Evolutionary conservation across 1,284 basidiomycete genomes (phyloP), one percentile per base, ranked within the genome.

Genomic region (Caloboletus inedulis): DNA sequence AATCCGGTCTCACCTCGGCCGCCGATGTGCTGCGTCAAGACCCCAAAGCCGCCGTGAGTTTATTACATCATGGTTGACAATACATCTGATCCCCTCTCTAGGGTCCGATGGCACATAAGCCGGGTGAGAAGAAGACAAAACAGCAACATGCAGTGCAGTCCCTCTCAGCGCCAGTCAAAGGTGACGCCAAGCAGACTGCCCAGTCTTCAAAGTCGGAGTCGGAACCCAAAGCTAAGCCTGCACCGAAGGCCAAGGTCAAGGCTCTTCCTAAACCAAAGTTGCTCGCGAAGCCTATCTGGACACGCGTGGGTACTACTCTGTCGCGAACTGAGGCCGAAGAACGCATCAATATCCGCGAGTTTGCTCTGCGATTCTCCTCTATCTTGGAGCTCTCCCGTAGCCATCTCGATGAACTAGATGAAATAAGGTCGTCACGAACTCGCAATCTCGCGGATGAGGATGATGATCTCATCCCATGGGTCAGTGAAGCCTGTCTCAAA

Each of bases 331-430:
- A 81, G 39, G 80, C 77, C 1, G 76, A 85, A 57, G 72, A 77
- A 35, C 81, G 88, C 5, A 78, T 90, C 47, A 73, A 80, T 58
- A 83, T 90, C 45, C 81, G 88, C 53, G 88, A 90, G 68, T 91
- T 89, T 63, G 63, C 80, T 7, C 63, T 87, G 36, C 77, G 88
- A 30, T 91, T 91, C 59, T 74, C 75, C 3, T 68, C 72, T 25
- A 57, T 78, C 8, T 69, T 86, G 56, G 77, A 80, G 19, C 73
- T 88, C 10, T 73, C 78, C 2, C 81, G 79, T 46, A 57, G 68
- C 2, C 75, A 82, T 54, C 62, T 86, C 5, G 83, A 86, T 49
- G 86, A 88, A 58, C 68, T 91, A 10, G 87, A 87, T 36, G 74
- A 80, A 51, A 73, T 89, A 45, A 73, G 66, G 19, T 74, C 77